These are phyloP conservation scores for Hortiboletus rubellus DNA, from an alignment of 1,284 basidiomycete genomes.

Conservation along the genomic window DNA sequence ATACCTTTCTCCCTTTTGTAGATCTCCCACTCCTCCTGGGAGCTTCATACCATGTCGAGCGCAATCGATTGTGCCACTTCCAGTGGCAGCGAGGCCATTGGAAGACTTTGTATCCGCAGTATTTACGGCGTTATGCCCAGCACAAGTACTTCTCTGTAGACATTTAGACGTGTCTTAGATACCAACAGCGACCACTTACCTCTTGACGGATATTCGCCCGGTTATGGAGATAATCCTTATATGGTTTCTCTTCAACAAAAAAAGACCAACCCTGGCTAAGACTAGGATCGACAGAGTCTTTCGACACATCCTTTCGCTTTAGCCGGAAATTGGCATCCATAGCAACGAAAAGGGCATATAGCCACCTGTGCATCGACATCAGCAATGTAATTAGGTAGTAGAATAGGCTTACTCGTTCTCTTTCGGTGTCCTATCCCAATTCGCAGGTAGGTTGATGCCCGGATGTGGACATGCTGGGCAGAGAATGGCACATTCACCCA, in stretches of 20 bases:
- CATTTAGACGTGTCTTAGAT: no score
- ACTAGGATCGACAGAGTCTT: not conserved
- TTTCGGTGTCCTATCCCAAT: not conserved
- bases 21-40: no score
- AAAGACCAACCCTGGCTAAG: constrained; percentile 3
- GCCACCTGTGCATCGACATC: not conserved
- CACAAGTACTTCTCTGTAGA: not conserved
- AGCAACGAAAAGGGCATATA: not conserved
- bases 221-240: no score
- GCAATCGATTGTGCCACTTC: not conserved
- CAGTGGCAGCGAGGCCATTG: not conserved
- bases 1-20: no score
- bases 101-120: not conserved
- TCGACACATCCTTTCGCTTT: not conserved
- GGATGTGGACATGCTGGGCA: constrained; percentile 11
- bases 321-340: constrained; percentile 10
- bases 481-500: not conserved
- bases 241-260: constrained; percentile 6
- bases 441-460: not conserved
- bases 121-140: not conserved
- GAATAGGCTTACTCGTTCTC: no score
- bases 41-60: no score
- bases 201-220: not conserved
- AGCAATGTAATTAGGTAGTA: no score
- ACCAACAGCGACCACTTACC: no score